These are phyloP conservation scores for Trichoderma sp. DNA, from an alignment of 2,329 filamentous ascomycete genomes.

Conservation along the genomic window DNA sequence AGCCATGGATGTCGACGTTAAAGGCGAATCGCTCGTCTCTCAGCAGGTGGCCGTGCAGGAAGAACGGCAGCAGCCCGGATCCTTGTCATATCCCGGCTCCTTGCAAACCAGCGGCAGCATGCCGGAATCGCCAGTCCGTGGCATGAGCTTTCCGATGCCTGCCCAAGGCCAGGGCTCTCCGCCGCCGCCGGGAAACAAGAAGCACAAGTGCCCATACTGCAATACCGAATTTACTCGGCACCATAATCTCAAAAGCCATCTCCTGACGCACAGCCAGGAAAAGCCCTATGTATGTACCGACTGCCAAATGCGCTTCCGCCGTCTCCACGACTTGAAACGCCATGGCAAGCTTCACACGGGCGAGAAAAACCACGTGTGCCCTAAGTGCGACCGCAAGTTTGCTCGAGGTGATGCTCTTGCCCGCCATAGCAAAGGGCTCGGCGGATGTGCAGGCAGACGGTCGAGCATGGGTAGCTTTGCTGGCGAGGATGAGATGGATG, in stretches of 20 bases:
- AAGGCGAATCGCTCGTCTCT: slow-evolving; percentile 34
- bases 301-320: slow-evolving; percentile 88
- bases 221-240: slow-evolving; percentile 95
- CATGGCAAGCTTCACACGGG: slow-evolving; percentile 96
- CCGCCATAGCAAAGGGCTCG: slow-evolving; percentile 90
- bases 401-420: slow-evolving; percentile 92
- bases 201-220: slow-evolving; percentile 96
- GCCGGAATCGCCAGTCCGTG: slow-evolving; percentile 45
- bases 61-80: slow-evolving; percentile 48
- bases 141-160: slow-evolving; percentile 57
- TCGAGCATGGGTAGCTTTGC: slow-evolving; percentile 81
- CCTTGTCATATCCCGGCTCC: slow-evolving; percentile 54
- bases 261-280: slow-evolving; percentile 96
- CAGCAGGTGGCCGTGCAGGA: slow-evolving; percentile 47
- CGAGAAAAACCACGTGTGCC: slow-evolving; percentile 90
- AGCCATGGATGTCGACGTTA: slow-evolving; percentile 54
- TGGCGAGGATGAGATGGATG: slow-evolving; percentile 69
- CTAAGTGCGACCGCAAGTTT: slow-evolving; percentile 91
- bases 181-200: slow-evolving; percentile 66
- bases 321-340: slow-evolving; percentile 90
- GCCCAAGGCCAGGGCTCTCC: slow-evolving; percentile 46
- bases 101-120: slow-evolving; percentile 43
- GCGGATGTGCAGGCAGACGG: slow-evolving; percentile 87
- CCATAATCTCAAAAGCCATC: slow-evolving; percentile 95
- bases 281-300: slow-evolving; percentile 93